Conservation (phyloP, 2,329 filamentous ascomycete species). For the Botrytis tulipae region DNA sequence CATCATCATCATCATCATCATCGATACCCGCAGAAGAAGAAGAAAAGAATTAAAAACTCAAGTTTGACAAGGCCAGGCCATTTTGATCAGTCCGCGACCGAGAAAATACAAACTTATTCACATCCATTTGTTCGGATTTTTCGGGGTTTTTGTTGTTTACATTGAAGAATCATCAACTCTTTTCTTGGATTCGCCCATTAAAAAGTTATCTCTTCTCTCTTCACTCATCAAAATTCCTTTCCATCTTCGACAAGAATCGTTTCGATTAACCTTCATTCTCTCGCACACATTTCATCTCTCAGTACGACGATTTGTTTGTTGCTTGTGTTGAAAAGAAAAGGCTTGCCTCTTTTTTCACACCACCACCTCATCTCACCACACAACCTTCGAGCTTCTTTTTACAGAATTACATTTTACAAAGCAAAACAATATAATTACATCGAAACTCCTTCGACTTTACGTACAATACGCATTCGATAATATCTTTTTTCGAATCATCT, state of each 20-base stretch:
- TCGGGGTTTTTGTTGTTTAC: background rate
- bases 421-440: slow-evolving; percentile 13
- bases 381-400: slow-evolving; percentile 13
- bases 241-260: slow-evolving; percentile 3
- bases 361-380: background rate
- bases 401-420: slow-evolving; percentile 11
- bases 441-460: background rate
- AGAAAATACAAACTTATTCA: background rate
- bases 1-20: background rate
- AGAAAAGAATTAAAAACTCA: background rate
- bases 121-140: slow-evolving; percentile 10
- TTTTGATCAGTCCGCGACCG: slow-evolving; percentile 9
- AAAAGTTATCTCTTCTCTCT: slow-evolving; percentile 14
- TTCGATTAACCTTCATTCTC: background rate
- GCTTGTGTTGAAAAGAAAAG: slow-evolving; percentile 2
- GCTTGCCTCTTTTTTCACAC: slow-evolving; percentile 1
- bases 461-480: slow-evolving; percentile 13
- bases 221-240: background rate
- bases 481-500: slow-evolving; percentile 12
- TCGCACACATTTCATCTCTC: background rate
- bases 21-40: background rate
- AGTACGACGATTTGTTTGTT: slow-evolving; percentile 10
- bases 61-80: background rate
- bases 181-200: slow-evolving; percentile 11
- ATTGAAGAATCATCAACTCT: background rate